These are phyloP conservation scores for Kazachstania martiniae DNA, from an alignment of 805 yeast species.

Conservation along the genomic window DNA sequence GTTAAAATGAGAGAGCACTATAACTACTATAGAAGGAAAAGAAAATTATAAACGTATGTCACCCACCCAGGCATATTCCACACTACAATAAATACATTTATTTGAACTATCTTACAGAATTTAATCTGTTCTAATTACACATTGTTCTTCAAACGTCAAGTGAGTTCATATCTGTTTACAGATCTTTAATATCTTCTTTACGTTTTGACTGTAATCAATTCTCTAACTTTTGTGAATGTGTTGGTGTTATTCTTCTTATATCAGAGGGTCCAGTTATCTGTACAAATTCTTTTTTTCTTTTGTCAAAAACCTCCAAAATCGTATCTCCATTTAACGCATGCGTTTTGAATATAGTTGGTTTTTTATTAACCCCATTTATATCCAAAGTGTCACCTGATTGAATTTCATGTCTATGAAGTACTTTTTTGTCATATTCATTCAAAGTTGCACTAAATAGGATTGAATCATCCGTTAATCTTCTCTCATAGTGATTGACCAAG, in stretches of 20 bases:
- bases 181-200: no score
- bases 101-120: no score
- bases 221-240: no score
- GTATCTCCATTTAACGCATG: slow-evolving; percentile 34
- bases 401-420: slow-evolving; percentile 54
- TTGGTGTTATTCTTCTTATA: background rate
- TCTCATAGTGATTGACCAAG: slow-evolving; percentile 35
- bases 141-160: no score
- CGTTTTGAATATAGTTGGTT: slow-evolving; percentile 34
- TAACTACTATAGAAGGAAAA: slow-evolving; percentile 16
- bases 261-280: slow-evolving; percentile 2
- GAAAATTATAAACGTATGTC: background rate
- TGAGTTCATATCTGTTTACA: no score
- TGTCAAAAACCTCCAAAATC: slow-evolving; percentile 25
- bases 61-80: no score
- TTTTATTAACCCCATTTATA: slow-evolving; percentile 25
- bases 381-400: slow-evolving; percentile 19
- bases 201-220: no score
- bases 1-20: slow-evolving; percentile 59
- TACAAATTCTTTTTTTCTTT: slow-evolving; percentile 20
- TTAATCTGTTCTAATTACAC: no score
- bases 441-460: slow-evolving; percentile 49
- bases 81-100: no score
- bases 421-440: slow-evolving; percentile 53
- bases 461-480: slow-evolving; percentile 45